Evolutionary conservation across 106 monocot species (phyloP), one percentile per base, ranked within the genome.

Genomic region (Narthecium ossifragum): DNA sequence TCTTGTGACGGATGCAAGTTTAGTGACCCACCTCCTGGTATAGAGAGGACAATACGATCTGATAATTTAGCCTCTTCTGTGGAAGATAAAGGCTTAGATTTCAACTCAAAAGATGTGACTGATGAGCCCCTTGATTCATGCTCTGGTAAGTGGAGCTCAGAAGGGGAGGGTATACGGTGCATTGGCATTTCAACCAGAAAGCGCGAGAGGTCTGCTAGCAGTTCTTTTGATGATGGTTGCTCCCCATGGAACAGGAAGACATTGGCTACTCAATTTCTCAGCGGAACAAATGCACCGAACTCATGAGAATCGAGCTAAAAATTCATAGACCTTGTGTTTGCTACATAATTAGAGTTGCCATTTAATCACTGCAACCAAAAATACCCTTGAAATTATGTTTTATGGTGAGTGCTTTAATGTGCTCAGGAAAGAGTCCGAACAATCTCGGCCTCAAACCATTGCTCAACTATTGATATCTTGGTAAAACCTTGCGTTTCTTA

Each of bases 1-100:
- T 80, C 71, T 13, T 74, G 56, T 60, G 80, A 69, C 40, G 70
- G 62, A 17, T 67, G 58, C 50, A 71, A 67, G 31, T 53, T 51
- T 31, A 49, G 51, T 25, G 63, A 39, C 9, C 38, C 32, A 24
- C 59, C 68, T 25, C 33, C 57, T 14, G 24, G 30, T 36, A 41
- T 32, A 41, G 34, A 34, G 3, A 46, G 50, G 31, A 29, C 47
- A 13, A 45, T 25, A 6, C 59, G 39, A 28, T 33, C 59, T 54
- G 63, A 40, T 29, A 38, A 50, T 26, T 51, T 34, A 2, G 29
- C 61, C n/a, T 47, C 60, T 4, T 67, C 62, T 29, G 30, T 60
- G 5, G 30, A 72, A 47, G 59, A 73, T 9, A 73, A 64, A 57
- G 36, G 73, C 27, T 63, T 69, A 23, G 53, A 65, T 60, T 61